phyloP scores from a whole-genome alignment of 2,329 filamentous ascomycete species.

The Penicillium sclerotiorum region DNA sequence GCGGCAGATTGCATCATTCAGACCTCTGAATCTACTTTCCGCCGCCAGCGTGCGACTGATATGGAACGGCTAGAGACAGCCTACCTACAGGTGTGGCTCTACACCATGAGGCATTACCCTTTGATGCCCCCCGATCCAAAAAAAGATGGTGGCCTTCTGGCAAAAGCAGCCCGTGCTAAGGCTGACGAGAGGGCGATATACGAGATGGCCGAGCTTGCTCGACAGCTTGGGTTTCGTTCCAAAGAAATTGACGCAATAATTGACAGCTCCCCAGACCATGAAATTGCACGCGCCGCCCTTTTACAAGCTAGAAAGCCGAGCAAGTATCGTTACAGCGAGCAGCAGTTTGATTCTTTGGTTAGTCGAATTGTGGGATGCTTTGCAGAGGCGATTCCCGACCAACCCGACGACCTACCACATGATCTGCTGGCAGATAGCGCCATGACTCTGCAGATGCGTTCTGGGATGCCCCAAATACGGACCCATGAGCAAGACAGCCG shows the following conservation, averaged over 20 bases:
- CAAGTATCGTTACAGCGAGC: constrained; percentile 19
- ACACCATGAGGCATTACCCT: constrained; percentile 34
- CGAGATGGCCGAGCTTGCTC: constrained; percentile 26
- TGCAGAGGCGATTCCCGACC: constrained; percentile 15
- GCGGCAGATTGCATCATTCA: constrained; percentile 3
- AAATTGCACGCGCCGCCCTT: constrained; percentile 21
- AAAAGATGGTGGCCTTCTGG: constrained; percentile 12
- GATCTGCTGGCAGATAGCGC: constrained; percentile 15
- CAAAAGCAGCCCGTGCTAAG: constrained; percentile 14
- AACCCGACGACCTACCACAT: constrained; percentile 2
- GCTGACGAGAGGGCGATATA: constrained; percentile 21
- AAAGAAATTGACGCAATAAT: constrained; percentile 18
- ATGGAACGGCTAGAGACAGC: constrained; percentile 16
- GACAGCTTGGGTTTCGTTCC: constrained; percentile 22
- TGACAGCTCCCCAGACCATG: constrained; percentile 20
- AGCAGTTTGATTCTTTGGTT: constrained; percentile 20
- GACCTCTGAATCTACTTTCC: constrained; percentile 9
- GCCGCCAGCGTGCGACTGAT: constrained; percentile 12
- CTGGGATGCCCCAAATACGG: constrained; percentile 15
- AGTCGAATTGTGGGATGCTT: constrained; percentile 23
- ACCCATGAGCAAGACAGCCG: constrained; percentile 19
- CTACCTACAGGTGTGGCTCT: constrained; percentile 35
- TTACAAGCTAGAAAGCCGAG: constrained; percentile 24
- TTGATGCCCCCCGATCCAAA: constrained; percentile 21
- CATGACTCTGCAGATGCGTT: constrained; percentile 16